These are phyloP conservation scores for Xylariaceae sp. DNA, from an alignment of 2,329 filamentous ascomycete species.

Conservation along the genomic window DNA sequence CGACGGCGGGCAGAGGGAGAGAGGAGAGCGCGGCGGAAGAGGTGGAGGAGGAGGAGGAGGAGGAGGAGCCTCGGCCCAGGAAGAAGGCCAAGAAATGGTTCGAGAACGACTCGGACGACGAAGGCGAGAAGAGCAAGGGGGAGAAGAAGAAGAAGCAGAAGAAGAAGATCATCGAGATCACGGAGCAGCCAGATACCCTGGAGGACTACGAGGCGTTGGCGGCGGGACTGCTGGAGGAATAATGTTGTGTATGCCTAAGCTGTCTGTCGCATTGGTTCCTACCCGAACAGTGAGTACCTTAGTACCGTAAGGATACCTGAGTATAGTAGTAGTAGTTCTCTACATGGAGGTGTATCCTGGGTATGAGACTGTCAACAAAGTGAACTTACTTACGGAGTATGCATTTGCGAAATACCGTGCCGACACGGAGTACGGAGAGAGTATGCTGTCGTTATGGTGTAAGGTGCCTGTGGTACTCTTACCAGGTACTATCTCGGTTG, in stretches of 20 bases:
- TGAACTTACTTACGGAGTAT: no score
- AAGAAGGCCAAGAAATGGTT: conserved; percentile 77
- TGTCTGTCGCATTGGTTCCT: no score
- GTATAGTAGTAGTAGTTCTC: no score
- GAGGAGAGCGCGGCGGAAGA: conserved; percentile 20
- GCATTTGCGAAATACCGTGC: no score
- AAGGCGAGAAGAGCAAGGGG: conserved; percentile 34
- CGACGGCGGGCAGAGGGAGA: conserved; percentile 35
- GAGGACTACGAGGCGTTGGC: conserved; percentile 74
- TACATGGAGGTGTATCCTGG: no score
- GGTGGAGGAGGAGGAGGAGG: conserved; percentile 29
- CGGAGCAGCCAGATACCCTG: conserved; percentile 66
- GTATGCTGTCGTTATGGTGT: no score
- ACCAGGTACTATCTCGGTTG: no score
- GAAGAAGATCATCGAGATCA: conserved; percentile 51
- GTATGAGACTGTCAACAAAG: no score
- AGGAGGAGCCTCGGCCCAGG: conserved; percentile 32
- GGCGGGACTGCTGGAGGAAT: conserved; percentile 55
- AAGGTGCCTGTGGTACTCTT: no score
- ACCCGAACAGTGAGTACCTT: no score
- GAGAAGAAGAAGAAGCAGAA: conserved; percentile 39
- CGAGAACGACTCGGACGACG: conserved; percentile 54
- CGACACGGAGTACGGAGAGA: no score
- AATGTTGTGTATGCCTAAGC: conserved; percentile 5
- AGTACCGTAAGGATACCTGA: no score